These are phyloP conservation scores for Suillus cothurnatus DNA, from an alignment of 768 basidiomycete genomes.

Conservation along the genomic window DNA sequence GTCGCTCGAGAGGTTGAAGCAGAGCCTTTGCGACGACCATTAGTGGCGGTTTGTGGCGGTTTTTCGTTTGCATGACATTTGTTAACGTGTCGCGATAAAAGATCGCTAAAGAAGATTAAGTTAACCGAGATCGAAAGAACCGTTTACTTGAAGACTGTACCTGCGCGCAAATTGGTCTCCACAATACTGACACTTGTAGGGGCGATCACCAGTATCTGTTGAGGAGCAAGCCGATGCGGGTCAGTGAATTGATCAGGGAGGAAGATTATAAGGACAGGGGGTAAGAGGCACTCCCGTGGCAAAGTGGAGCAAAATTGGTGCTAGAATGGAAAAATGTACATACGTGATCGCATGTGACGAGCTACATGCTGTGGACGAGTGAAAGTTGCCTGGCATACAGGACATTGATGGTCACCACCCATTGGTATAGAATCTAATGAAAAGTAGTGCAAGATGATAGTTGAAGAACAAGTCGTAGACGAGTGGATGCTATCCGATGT, in stretches of 20 bases:
- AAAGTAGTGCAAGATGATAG: background rate
- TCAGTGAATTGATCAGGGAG: slow-evolving; percentile 19
- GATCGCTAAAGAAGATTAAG: slow-evolving; percentile 52
- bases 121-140: slow-evolving; percentile 7
- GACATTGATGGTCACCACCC: slow-evolving; percentile 86
- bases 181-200: slow-evolving; percentile 86
- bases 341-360: slow-evolving; percentile 88
- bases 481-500: slow-evolving; percentile 30
- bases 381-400: slow-evolving; percentile 85
- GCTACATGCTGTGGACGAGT: slow-evolving; percentile 90
- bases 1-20: slow-evolving; percentile 70
- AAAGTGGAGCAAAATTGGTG: slow-evolving; percentile 23
- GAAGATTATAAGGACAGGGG: slow-evolving; percentile 13
- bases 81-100: slow-evolving; percentile 84
- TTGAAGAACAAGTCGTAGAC: slow-evolving; percentile 17
- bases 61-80: slow-evolving; percentile 87
- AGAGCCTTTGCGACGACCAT: slow-evolving; percentile 64
- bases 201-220: slow-evolving; percentile 85
- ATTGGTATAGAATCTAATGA: slow-evolving; percentile 36
- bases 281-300: slow-evolving; percentile 14
- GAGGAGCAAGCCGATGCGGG: slow-evolving; percentile 10
- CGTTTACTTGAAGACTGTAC: slow-evolving; percentile 36
- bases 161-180: slow-evolving; percentile 90
- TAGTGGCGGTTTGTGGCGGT: slow-evolving; percentile 34
- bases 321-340: slow-evolving; percentile 37